Evolutionary conservation across 169 alveolate species (phyloP).

Genomic region (Eimeria tenella): DNA sequence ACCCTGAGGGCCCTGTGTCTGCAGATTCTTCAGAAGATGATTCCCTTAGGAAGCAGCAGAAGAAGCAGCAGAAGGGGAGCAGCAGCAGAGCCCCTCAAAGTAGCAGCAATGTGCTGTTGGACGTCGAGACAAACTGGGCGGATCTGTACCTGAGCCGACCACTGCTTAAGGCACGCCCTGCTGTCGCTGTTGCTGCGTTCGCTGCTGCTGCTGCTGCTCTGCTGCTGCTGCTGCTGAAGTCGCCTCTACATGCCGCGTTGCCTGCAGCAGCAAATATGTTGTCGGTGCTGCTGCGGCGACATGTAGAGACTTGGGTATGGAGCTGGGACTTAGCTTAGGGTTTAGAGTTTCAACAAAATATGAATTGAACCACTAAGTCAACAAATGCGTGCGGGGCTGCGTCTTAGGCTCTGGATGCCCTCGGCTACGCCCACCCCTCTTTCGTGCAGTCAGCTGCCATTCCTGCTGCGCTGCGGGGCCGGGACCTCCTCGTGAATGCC

Average conservation of each 20-base stretch:
- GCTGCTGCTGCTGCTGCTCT: neutral
- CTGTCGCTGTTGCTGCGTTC: neutral
- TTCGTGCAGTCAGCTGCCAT: constrained; percentile 91
- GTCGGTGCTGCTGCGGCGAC: neutral
- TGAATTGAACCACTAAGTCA: neutral
- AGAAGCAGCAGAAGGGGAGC: neutral
- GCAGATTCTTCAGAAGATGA: neutral
- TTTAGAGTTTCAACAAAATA: no score
- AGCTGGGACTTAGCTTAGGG: no score
- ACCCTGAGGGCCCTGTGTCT: neutral
- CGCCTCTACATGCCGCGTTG: neutral
- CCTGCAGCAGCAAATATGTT: neutral
- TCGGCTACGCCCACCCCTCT: constrained; percentile 89
- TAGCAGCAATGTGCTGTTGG: neutral
- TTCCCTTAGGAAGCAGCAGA: neutral
- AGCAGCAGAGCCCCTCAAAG: neutral
- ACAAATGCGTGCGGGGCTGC: neutral
- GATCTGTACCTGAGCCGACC: constrained; percentile 54
- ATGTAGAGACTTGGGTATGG: neutral
- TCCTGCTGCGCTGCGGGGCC: constrained; percentile 92
- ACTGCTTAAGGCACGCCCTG: neutral
- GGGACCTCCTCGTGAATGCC: constrained; percentile 91
- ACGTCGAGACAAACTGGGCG: constrained; percentile 42
- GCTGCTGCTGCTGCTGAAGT: neutral
- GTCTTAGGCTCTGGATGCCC: constrained; percentile 86